A percentile compares a stretch with the other conserved stretches of the same genome.
These are phyloP conservation scores for Ehretia macrophylla DNA, from an alignment of 257 asterid genomes.

Conservation along the genomic window DNA sequence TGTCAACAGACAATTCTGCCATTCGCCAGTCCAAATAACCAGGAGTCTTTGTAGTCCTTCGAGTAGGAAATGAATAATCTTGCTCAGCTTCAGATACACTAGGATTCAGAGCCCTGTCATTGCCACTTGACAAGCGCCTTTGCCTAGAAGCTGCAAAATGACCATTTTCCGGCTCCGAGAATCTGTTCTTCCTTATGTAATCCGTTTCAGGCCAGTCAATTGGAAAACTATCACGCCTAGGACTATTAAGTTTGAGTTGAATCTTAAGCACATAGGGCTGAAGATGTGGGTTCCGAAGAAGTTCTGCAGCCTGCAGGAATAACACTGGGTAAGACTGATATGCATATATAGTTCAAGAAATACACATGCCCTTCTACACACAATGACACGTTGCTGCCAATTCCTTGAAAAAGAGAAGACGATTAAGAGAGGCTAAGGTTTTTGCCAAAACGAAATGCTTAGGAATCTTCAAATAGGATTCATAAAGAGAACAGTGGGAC, in stretches of 20 bases:
- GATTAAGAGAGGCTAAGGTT: too few species aligned
- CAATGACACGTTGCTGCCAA: background rate
- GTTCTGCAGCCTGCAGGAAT: constrained; percentile 75
- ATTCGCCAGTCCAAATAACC: constrained; percentile 31
- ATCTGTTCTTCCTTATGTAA: constrained; percentile 46
- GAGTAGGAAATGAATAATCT: constrained; percentile 43
- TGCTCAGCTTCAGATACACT: constrained; percentile 73
- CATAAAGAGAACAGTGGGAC: too few species aligned
- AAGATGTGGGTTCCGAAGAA: constrained; percentile 79
- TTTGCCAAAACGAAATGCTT: too few species aligned
- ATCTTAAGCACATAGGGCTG: constrained; percentile 70
- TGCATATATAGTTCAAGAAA: constrained; percentile 4
- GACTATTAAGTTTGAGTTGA: constrained; percentile 75
- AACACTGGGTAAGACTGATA: constrained; percentile 2
- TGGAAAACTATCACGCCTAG: constrained; percentile 58
- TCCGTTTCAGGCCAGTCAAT: constrained; percentile 40
- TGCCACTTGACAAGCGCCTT: constrained; percentile 46
- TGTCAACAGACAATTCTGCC: constrained; percentile 36
- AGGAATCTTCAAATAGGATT: too few species aligned
- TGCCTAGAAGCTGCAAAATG: constrained; percentile 33
- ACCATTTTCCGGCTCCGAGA: constrained; percentile 44
- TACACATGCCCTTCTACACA: background rate
- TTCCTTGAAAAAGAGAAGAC: background rate
- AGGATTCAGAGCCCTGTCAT: constrained; percentile 84
- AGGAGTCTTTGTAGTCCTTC: constrained; percentile 23